Evolutionary conservation across 2,329 filamentous ascomycete species (phyloP).

Genomic region (Cordyceps javanica): DNA sequence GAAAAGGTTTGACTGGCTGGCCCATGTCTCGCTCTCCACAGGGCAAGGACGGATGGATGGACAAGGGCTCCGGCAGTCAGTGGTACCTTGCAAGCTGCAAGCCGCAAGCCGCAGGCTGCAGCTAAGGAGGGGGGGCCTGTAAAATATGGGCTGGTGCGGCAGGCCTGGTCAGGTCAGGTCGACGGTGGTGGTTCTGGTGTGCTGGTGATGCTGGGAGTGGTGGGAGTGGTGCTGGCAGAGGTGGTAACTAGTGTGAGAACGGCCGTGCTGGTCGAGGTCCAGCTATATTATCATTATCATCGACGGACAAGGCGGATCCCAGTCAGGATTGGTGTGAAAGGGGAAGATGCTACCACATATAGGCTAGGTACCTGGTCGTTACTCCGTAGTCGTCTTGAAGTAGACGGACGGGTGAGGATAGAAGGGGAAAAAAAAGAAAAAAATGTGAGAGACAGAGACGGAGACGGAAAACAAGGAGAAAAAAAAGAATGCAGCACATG

Average conservation of each 20-base stretch:
- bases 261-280: no score
- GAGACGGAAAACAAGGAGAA: neutral
- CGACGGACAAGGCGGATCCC: neutral
- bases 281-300: neutral
- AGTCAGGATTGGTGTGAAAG: neutral
- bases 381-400: neutral
- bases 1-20: neutral
- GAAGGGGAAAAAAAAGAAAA: neutral
- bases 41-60: neutral
- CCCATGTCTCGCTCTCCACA: neutral
- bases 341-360: neutral
- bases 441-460: no score
- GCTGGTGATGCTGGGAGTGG: neutral
- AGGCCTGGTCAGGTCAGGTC: slow-evolving; percentile 4
- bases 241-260: no score
- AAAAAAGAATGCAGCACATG: neutral
- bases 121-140: neutral
- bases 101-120: neutral
- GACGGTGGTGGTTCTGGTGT: neutral
- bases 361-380: neutral
- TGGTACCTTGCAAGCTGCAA: slow-evolving; percentile 6
- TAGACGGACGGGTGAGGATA: neutral
- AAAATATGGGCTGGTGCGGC: neutral
- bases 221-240: neutral
- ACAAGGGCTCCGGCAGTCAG: slow-evolving; percentile 8